Conservation (phyloP, 163 green algal genomes). For the Smithsoniella earleae region DNA sequence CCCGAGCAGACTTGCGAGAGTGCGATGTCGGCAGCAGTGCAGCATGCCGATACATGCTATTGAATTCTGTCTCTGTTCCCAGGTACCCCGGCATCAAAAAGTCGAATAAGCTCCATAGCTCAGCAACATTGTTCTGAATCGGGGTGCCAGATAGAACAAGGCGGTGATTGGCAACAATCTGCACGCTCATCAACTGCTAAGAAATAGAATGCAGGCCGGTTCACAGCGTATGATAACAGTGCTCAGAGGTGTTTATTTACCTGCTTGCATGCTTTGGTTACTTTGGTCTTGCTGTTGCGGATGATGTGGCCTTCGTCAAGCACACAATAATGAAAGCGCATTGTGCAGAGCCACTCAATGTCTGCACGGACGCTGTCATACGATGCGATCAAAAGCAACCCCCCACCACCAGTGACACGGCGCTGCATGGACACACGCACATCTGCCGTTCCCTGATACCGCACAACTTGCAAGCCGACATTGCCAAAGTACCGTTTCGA, state of each 20-base stretch:
- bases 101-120: constrained; percentile 97
- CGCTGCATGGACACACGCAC: not conserved
- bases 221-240: too few relatives aligned
- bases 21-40: not conserved
- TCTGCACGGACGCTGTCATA: constrained; percentile 84
- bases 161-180: constrained; percentile 57
- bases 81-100: constrained; percentile 98
- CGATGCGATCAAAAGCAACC: constrained; percentile 59
- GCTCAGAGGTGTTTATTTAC: too few relatives aligned
- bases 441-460: constrained; percentile 58
- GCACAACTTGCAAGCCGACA: constrained; percentile 48
- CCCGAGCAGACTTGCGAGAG: not conserved
- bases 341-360: constrained; percentile 52
- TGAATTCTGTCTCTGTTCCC: constrained; percentile 63
- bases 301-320: constrained; percentile 96
- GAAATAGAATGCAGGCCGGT: too few relatives aligned
- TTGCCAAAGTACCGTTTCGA: constrained; percentile 45
- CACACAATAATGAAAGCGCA: constrained; percentile 77
- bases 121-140: constrained; percentile 91
- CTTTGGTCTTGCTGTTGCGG: constrained; percentile 68
- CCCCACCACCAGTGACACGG: not conserved
- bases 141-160: constrained; percentile 91
- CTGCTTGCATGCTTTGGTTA: constrained; percentile 38
- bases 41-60: constrained; percentile 49
- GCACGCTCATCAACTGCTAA: too few relatives aligned